Base-by-base conservation (phyloP, 805 yeast genomes). In the Starmerella bombi region DNA sequence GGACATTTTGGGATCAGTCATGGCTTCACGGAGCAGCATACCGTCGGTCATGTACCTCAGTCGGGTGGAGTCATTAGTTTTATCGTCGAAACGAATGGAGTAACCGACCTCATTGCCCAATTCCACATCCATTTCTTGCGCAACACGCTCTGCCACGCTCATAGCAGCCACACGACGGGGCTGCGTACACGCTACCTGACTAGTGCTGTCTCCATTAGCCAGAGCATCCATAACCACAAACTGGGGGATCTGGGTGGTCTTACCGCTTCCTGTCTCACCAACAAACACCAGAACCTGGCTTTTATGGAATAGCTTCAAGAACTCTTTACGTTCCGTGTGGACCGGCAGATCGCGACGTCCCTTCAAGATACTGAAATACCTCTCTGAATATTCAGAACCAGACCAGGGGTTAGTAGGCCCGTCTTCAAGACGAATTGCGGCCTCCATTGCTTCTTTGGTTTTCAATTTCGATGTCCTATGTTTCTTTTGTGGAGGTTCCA, bases 191-290 rank as follows among this genome's bases (percentile, higher is more conserved):
- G 95, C 97, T 40, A 88, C 88, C 62, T 78, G 88, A 14, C 76
- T 76, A 4, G 88, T 86, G 38, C 65, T 64, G 50, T 84, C 65
- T 17, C 47, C 50, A 55, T 84, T 94, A 15, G 96, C 94, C 71
- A 88, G 72, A 52, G 86, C 97, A 59, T 91, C 96, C 54, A 74
- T 84, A 37, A 78, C 65, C 18, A 88, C 95, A 62, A 86, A 91
- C 63, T 88, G 98, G 3, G 98, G 97, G 48, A 88, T 86, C 65
- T 88, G 98, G 1, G 98, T 88, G 20, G 97, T 88, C 62, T 88
- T 88, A 73, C 98, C 98, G 23, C 95, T 84, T 66, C 98, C 98
- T 4, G 98, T 88, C 60, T 88, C 98, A 67, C 98, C 98, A 38
- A 91, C 97, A 61, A 91, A 84, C 28, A 88, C 97, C 93, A 91